Evolutionary conservation across 1,284 basidiomycete genomes (phyloP).

Genomic region (Malassezia psittaci): DNA sequence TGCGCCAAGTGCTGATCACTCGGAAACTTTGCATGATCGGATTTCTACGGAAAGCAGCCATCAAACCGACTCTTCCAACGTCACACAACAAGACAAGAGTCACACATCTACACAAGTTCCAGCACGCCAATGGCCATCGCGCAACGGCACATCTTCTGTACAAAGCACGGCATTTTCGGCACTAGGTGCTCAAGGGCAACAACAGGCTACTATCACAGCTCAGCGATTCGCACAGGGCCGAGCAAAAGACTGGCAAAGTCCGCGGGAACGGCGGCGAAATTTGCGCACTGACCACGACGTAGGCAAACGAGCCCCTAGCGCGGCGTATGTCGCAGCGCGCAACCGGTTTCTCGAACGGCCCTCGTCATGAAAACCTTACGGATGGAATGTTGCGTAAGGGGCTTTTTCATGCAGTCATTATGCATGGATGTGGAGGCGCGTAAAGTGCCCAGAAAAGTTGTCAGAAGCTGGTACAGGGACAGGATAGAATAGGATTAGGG

Average conservation of each 20-base stretch:
- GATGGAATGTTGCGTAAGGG: not conserved
- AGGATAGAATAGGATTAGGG: not conserved
- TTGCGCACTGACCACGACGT: not conserved
- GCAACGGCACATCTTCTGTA: conserved; percentile 1
- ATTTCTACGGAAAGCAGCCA: no score
- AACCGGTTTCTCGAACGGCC: not conserved
- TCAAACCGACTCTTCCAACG: no score
- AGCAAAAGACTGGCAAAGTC: not conserved
- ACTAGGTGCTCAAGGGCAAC: not conserved
- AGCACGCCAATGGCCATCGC: not conserved
- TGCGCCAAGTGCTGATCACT: no score
- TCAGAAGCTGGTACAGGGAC: not conserved
- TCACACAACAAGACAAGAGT: no score
- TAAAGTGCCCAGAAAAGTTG: not conserved
- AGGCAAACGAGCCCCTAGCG: not conserved
- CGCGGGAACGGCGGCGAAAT: not conserved
- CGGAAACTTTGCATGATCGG: no score
- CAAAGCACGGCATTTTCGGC: conserved; percentile 1
- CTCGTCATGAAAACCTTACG: not conserved
- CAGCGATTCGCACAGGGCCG: not conserved
- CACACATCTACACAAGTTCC: no score
- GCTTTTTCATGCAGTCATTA: not conserved
- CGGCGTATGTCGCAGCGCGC: not conserved
- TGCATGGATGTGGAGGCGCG: not conserved
- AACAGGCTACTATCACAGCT: not conserved